Conservation (phyloP, 352 stramenopile genomes). For the Phytophthora rubi region DNA sequence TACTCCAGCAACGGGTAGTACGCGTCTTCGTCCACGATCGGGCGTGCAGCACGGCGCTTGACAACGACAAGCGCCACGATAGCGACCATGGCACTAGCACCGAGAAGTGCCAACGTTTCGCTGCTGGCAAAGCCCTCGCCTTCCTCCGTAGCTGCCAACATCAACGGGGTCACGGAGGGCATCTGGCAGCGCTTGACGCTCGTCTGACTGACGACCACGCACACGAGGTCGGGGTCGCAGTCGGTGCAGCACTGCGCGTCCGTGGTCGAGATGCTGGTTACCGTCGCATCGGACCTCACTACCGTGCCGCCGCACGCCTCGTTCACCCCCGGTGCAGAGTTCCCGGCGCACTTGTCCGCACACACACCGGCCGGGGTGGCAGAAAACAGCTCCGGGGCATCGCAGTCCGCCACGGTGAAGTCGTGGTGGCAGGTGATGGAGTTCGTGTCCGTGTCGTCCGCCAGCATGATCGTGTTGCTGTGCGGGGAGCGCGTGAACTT, state of each 20-base stretch:
- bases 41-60: slow-evolving; percentile 23
- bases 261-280: slow-evolving; percentile 29
- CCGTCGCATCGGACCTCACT: slow-evolving; percentile 30
- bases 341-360: slow-evolving; percentile 30
- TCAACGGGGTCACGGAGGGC: not conserved
- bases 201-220: not conserved
- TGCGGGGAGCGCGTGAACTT: slow-evolving; percentile 33
- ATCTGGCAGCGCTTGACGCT: not conserved
- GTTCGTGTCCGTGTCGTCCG: not conserved
- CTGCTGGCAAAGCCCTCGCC: slow-evolving; percentile 26
- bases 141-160: slow-evolving; percentile 7
- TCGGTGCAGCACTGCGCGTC: slow-evolving; percentile 42
- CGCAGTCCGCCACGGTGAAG: slow-evolving; percentile 59
- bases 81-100: slow-evolving; percentile 51
- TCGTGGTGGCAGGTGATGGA: slow-evolving; percentile 37
- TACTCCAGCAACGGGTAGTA: slow-evolving; percentile 71
- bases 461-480: not conserved
- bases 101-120: slow-evolving; percentile 39
- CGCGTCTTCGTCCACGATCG: slow-evolving; percentile 38
- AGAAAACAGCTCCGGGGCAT: slow-evolving; percentile 37
- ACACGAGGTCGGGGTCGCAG: not conserved
- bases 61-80: slow-evolving; percentile 64
- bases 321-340: slow-evolving; percentile 34
- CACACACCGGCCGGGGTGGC: slow-evolving; percentile 28
- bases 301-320: slow-evolving; percentile 50